phyloP scores from a whole-genome alignment of 1,284 basidiomycete species.

The Moniliella sp. region DNA sequence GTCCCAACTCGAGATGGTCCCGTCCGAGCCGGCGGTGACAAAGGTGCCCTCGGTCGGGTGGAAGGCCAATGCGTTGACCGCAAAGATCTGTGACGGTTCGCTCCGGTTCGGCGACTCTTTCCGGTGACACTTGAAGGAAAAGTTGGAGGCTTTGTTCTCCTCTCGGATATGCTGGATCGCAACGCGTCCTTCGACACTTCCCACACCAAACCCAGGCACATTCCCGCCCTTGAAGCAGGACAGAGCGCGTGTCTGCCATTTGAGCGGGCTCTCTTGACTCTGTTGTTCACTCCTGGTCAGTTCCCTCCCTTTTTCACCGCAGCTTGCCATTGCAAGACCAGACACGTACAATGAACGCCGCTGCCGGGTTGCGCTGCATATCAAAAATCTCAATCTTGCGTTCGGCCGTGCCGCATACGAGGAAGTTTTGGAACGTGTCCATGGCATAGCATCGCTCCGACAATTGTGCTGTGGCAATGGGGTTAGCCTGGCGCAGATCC shows the following conservation, averaged over 20 bases:
- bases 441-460: constrained; percentile 68
- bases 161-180: constrained; percentile 60
- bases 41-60: constrained; percentile 82
- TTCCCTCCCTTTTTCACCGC: constrained; percentile 55
- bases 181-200: constrained; percentile 81
- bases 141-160: constrained; percentile 6
- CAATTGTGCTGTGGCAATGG: constrained; percentile 55
- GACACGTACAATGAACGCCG: constrained; percentile 34
- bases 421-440: constrained; percentile 61
- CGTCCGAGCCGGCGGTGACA: constrained; percentile 58
- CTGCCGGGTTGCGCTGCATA: constrained; percentile 47
- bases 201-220: constrained; percentile 44
- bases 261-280: constrained; percentile 35
- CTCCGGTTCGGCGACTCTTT: constrained; percentile 38
- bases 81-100: constrained; percentile 49
- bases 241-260: constrained; percentile 79
- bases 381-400: constrained; percentile 72
- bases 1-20: constrained; percentile 43
- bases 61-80: constrained; percentile 78
- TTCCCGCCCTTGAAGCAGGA: constrained; percentile 60
- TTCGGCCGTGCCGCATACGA: constrained; percentile 78
- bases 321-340: neutral
- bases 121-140: constrained; percentile 76
- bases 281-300: neutral
- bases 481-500: constrained; percentile 55